A percentile compares a stretch with the other conserved stretches of the same genome.
Conservation (phyloP, 164 flowering plant genomes). For the Tetrastigma voinierianum region DNA sequence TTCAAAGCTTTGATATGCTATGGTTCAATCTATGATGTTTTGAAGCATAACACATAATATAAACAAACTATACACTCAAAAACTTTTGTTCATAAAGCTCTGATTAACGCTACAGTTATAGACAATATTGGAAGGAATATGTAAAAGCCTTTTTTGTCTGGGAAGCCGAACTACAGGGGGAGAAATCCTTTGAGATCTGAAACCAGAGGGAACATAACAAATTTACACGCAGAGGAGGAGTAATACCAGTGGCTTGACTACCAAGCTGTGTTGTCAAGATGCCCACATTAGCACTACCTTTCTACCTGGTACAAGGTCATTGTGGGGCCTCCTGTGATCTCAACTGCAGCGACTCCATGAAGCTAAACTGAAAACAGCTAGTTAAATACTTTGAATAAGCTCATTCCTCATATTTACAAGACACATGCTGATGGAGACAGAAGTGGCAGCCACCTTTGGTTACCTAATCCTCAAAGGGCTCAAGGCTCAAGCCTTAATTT, state of each 20-base stretch:
- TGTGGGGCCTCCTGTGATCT: constrained; percentile 94
- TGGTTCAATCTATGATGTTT: too few species aligned
- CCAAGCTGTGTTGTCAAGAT: not conserved
- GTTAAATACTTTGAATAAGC: not conserved
- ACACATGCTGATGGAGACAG: too few species aligned
- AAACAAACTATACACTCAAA: not conserved
- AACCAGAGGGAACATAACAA: constrained; percentile 12
- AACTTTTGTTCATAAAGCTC: not conserved
- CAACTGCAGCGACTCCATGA: constrained; percentile 97
- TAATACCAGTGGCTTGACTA: too few species aligned
- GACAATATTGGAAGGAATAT: not conserved
- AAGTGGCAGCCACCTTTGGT: too few species aligned
- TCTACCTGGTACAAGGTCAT: constrained; percentile 88
- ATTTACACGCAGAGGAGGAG: too few species aligned
- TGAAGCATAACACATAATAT: not conserved
- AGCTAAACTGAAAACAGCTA: constrained; percentile 54
- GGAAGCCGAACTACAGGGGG: constrained; percentile 88
- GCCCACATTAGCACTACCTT: constrained; percentile 52
- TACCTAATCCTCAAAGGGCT: too few species aligned
- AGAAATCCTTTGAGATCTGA: constrained; percentile 73
- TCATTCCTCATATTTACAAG: not conserved
- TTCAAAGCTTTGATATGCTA: too few species aligned
- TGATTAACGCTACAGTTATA: too few species aligned
- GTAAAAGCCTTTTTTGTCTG: constrained; percentile 62
- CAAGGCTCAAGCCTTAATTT: too few species aligned